These are phyloP conservation scores for Colletotrichum musae DNA, from an alignment of 2,329 filamentous ascomycete genomes.

Conservation along the genomic window DNA sequence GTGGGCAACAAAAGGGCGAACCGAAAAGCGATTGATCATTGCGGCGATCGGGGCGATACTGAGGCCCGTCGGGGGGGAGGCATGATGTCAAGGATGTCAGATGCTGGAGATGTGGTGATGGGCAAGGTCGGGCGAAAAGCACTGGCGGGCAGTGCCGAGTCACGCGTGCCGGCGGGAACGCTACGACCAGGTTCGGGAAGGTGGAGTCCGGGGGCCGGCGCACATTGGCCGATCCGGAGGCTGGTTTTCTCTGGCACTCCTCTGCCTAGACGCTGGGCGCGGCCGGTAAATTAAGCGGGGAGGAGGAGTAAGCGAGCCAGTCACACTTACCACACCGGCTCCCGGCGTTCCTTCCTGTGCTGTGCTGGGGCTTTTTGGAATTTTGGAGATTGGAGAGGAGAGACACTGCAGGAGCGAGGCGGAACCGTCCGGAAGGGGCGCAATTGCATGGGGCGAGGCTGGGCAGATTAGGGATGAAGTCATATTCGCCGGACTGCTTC, in stretches of 20 bases:
- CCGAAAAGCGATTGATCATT: background rate
- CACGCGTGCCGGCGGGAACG: slow-evolving; percentile 33
- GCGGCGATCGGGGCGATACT: slow-evolving; percentile 7
- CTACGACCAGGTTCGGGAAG: slow-evolving; percentile 27
- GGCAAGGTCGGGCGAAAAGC: slow-evolving; percentile 29
- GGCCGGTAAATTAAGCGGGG: slow-evolving; percentile 24
- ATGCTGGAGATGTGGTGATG: slow-evolving; percentile 4
- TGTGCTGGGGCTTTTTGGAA: background rate
- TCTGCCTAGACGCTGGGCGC: slow-evolving; percentile 32
- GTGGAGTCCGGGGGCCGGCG: slow-evolving; percentile 21
- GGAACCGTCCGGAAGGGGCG: slow-evolving; percentile 26
- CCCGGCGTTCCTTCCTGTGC: background rate
- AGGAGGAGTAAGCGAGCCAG: background rate
- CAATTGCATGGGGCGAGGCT: slow-evolving; percentile 16
- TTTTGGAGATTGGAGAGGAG: background rate
- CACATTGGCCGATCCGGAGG: slow-evolving; percentile 36
- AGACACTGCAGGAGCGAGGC: slow-evolving; percentile 4
- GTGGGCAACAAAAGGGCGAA: background rate
- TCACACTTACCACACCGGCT: background rate
- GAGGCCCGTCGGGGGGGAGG: background rate
- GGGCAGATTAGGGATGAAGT: slow-evolving; percentile 14
- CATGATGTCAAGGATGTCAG: slow-evolving; percentile 20
- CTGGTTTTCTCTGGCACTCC: background rate
- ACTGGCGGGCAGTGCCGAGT: slow-evolving; percentile 32
- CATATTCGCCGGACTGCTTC: background rate